Evolutionary conservation across 139 green algal genomes (phyloP).

Genomic region (Prasinococcaceae sp.): DNA sequence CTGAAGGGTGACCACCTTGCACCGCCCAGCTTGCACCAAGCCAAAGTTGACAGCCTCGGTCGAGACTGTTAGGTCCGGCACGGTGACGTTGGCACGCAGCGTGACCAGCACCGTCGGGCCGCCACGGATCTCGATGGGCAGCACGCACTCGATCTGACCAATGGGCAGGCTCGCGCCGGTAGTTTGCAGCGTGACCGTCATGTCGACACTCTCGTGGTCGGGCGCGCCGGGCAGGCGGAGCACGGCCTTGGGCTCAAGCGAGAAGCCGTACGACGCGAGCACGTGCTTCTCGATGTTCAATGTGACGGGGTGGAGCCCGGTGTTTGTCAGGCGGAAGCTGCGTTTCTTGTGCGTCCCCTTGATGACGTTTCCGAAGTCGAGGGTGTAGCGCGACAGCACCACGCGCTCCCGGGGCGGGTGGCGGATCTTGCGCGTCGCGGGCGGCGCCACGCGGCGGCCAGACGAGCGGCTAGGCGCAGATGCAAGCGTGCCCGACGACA

Average conservation of each 20-base stretch:
- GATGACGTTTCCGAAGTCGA: constrained; percentile 60
- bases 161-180: background rate
- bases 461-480: too few species aligned
- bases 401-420: background rate
- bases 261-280: constrained; percentile 42
- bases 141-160: constrained; percentile 32
- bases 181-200: constrained; percentile 18
- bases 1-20: constrained; percentile 48
- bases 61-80: constrained; percentile 39
- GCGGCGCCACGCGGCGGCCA: too few species aligned
- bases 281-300: constrained; percentile 42
- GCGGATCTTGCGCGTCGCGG: background rate
- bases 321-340: constrained; percentile 53
- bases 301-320: constrained; percentile 28
- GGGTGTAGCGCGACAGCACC: constrained; percentile 37
- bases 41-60: constrained; percentile 41
- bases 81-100: constrained; percentile 33
- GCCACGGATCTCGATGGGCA: constrained; percentile 41
- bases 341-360: constrained; percentile 39
- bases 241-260: constrained; percentile 44
- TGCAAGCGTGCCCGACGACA: too few species aligned
- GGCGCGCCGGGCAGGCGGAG: constrained; percentile 42
- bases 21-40: constrained; percentile 36
- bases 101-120: constrained; percentile 43
- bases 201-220: constrained; percentile 21